Percentiles rank a stretch among this genome's conserved stretches.
Evolutionary conservation across 495 filamentous ascomycete genomes (phyloP).

Genomic region (Penicillium cataractarum): DNA sequence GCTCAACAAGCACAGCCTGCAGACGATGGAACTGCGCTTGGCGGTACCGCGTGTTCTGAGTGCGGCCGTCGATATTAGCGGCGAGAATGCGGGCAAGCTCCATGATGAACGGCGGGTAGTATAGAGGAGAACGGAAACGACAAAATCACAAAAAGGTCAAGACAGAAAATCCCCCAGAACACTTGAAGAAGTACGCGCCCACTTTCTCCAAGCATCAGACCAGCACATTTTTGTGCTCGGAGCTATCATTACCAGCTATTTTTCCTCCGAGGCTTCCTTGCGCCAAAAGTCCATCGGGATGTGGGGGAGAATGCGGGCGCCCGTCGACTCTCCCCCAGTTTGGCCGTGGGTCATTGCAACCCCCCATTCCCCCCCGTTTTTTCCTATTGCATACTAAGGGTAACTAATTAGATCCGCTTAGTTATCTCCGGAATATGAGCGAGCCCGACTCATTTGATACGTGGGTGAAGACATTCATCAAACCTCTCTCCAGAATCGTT

Average conservation of each 20-base stretch:
- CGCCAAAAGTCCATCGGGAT: slow-evolving; percentile 28
- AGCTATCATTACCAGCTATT: not conserved
- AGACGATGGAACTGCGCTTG: slow-evolving; percentile 51
- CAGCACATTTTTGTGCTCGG: slow-evolving; percentile 9
- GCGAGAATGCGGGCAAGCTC: slow-evolving; percentile 42
- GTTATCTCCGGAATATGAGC: slow-evolving; percentile 11
- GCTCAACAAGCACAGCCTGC: slow-evolving; percentile 37
- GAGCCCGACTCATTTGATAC: not conserved
- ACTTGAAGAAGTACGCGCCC: slow-evolving; percentile 9
- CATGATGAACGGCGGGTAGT: slow-evolving; percentile 23
- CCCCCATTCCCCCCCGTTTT: not conserved
- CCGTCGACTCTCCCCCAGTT: slow-evolving; percentile 3
- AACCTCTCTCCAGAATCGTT: slow-evolving; percentile 5
- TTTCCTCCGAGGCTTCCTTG: slow-evolving; percentile 6
- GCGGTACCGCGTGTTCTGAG: slow-evolving; percentile 48
- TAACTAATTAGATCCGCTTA: no score
- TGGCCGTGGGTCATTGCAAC: not conserved
- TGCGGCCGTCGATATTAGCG: slow-evolving; percentile 51
- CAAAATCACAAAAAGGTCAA: slow-evolving; percentile 1
- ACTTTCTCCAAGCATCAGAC: not conserved
- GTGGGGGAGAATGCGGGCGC: slow-evolving; percentile 32
- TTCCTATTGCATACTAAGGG: no score
- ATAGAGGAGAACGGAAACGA: not conserved
- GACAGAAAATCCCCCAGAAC: not conserved
- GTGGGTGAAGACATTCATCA: slow-evolving; percentile 7